phyloP scores from a whole-genome alignment of 169 alveolate genomes.

The Eimeria acervulina region DNA sequence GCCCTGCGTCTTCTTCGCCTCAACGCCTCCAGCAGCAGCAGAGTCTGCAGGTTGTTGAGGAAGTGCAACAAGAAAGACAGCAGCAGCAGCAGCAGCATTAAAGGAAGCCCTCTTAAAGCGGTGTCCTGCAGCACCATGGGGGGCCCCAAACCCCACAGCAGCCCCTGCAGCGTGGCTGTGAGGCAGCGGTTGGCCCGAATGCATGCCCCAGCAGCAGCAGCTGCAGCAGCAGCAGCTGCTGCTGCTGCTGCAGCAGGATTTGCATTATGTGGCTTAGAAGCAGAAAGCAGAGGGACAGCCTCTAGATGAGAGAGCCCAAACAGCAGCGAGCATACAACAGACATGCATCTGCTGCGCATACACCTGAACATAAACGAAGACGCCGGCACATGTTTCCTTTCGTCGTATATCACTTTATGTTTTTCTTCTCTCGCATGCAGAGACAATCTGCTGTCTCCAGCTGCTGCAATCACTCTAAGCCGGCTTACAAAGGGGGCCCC shows the following conservation, averaged over 20 bases:
- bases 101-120: not conserved
- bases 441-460: not conserved
- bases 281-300: not conserved
- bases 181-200: constrained; percentile 51
- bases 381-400: not conserved
- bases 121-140: not conserved
- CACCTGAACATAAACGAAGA: not conserved
- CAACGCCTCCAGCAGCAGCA: not conserved
- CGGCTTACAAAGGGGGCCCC: not conserved
- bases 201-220: constrained; percentile 10
- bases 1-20: not conserved
- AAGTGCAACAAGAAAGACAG: constrained; percentile 9
- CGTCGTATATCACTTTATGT: not conserved
- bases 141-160: constrained; percentile 43
- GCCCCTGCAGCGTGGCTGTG: constrained; percentile 41
- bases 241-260: not conserved
- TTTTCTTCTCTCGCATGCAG: not conserved
- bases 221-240: not conserved
- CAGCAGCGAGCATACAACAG: not conserved
- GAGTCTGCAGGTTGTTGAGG: constrained; percentile 23
- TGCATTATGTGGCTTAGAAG: not conserved
- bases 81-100: not conserved
- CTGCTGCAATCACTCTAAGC: not conserved
- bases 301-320: not conserved
- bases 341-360: not conserved